Percentiles rank a stretch among this genome's conserved stretches.
These are phyloP conservation scores for bread wheat (Triticum aestivum) DNA, from an alignment of 176 grass and related monocot genomes.

Conservation along the genomic window DNA sequence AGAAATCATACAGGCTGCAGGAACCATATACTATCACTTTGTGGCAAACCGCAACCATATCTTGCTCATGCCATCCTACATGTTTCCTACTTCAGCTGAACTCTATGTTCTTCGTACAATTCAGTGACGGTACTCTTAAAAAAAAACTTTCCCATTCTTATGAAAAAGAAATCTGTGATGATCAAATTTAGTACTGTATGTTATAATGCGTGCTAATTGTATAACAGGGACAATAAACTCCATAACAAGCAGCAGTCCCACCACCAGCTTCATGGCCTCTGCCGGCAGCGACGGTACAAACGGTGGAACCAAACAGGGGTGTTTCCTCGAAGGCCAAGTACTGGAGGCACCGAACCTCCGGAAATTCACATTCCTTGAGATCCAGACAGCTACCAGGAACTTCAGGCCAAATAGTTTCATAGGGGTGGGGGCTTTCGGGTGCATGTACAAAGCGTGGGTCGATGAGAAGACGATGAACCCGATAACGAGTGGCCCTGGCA, in stretches of 20 bases:
- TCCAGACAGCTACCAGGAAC: constrained; percentile 59
- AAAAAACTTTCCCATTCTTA: background rate
- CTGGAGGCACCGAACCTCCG: constrained; percentile 72
- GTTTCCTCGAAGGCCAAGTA: constrained; percentile 48
- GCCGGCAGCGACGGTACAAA: constrained; percentile 31
- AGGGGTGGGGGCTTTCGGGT: constrained; percentile 66
- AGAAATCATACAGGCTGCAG: no score
- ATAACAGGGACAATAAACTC: constrained; percentile 40
- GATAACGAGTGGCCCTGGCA: constrained; percentile 15
- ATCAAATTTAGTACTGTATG: no score
- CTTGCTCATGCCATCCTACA: accelerated
- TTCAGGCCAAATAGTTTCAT: constrained; percentile 66
- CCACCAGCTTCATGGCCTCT: constrained; percentile 48
- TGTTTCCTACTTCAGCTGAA: background rate
- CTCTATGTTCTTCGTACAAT: background rate
- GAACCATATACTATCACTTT: background rate
- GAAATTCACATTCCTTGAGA: constrained; percentile 74
- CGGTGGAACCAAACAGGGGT: constrained; percentile 21
- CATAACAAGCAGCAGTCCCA: constrained; percentile 51
- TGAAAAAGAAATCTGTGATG: no score
- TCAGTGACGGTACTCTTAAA: background rate
- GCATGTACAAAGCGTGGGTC: constrained; percentile 36
- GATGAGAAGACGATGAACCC: constrained; percentile 85
- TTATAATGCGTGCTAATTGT: no score
- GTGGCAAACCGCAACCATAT: background rate